Conservation (phyloP, 148 eudicot species). For the Cornus suecica region DNA sequence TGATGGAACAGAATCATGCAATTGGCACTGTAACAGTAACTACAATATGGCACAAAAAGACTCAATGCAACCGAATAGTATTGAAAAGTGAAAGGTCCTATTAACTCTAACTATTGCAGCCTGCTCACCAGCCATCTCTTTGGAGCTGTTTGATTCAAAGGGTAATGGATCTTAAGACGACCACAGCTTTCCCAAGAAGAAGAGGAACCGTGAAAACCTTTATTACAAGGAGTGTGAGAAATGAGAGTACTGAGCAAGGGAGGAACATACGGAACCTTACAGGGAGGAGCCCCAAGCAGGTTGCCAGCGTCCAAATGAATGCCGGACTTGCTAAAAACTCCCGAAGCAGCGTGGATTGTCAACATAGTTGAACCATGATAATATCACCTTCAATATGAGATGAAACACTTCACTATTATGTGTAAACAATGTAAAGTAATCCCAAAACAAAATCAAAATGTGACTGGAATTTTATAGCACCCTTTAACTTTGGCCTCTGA, state of each 20-base stretch:
- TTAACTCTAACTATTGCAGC: background rate
- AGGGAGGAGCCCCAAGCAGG: slow-evolving; percentile 33
- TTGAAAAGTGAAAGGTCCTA: background rate
- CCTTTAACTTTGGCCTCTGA: background rate
- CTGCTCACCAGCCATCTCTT: slow-evolving; percentile 69
- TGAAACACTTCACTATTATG: background rate
- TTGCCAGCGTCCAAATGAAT: slow-evolving; percentile 27
- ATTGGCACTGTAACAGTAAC: slow-evolving; percentile 53
- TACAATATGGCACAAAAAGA: slow-evolving; percentile 2
- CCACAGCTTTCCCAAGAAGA: slow-evolving; percentile 39
- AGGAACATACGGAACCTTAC: slow-evolving; percentile 32
- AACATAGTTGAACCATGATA: slow-evolving; percentile 79
- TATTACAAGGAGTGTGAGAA: slow-evolving; percentile 27
- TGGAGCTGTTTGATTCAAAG: slow-evolving; percentile 44
- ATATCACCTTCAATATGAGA: slow-evolving; percentile 18
- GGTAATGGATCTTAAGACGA: slow-evolving; percentile 32
- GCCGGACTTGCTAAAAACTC: slow-evolving; percentile 38
- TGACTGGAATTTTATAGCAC: background rate
- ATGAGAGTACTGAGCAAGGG: slow-evolving; percentile 23
- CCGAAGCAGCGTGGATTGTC: slow-evolving; percentile 32
- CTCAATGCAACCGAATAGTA: background rate
- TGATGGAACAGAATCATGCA: slow-evolving; percentile 53
- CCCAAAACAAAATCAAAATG: slow-evolving; percentile 1
- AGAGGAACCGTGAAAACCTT: slow-evolving; percentile 34
- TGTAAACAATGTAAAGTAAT: background rate